phyloP scores from a whole-genome alignment of 1,284 basidiomycete species.

The Microbotryomycetes sp. region DNA sequence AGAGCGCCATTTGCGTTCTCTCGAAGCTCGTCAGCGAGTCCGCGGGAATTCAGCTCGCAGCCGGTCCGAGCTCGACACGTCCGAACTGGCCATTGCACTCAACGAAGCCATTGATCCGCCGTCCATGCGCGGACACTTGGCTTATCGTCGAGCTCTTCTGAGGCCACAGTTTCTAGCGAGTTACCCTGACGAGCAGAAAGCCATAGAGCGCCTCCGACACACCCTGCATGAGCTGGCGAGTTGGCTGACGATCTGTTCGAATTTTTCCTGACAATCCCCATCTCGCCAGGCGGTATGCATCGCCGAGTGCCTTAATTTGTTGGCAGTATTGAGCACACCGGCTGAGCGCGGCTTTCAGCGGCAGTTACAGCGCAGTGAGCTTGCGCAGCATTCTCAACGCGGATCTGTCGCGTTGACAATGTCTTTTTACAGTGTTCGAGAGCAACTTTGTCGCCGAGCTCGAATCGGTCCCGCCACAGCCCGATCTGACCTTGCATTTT shows the following conservation, averaged over 20 bases:
- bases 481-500: too few relatives aligned
- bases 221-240: conserved; percentile 76
- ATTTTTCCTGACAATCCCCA: not conserved
- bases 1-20: conserved; percentile 54
- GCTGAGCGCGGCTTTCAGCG: conserved; percentile 89
- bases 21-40: not conserved
- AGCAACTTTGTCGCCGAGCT: conserved; percentile 89
- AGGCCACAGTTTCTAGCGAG: conserved; percentile 57
- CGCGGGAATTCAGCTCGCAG: conserved; percentile 4
- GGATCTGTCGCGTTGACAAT: not conserved
- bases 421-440: conserved; percentile 54
- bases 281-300: conserved; percentile 62
- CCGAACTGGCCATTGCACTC: conserved; percentile 75
- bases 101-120: conserved; percentile 83
- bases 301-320: conserved; percentile 72
- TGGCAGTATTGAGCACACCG: conserved; percentile 69
- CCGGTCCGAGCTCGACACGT: conserved; percentile 56
- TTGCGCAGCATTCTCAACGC: not conserved
- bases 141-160: conserved; percentile 72
- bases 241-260: not conserved
- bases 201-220: conserved; percentile 60
- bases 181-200: conserved; percentile 62
- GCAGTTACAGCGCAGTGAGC: conserved; percentile 59
- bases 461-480: too few relatives aligned
- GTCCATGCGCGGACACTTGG: conserved; percentile 63